A percentile compares a stretch with the other conserved stretches of the same genome.
Conservation (phyloP, 2,329 filamentous ascomycete species). For the Penicillium sp. region DNA sequence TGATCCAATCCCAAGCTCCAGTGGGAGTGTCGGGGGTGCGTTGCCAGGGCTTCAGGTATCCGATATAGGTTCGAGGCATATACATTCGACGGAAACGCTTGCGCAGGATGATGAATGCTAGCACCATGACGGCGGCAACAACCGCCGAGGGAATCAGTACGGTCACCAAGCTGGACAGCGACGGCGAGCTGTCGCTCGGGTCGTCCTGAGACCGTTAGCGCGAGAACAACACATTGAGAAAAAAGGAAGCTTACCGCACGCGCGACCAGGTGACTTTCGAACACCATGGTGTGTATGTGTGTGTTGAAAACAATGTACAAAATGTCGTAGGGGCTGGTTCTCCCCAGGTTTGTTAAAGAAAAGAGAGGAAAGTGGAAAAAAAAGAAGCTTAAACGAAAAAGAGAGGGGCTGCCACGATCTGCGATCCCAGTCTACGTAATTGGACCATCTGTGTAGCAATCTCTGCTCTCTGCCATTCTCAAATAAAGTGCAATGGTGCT, state of each 20-base stretch:
- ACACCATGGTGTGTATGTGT: slow-evolving; percentile 17
- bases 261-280: slow-evolving; percentile 18
- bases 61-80: slow-evolving; percentile 58
- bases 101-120: slow-evolving; percentile 55
- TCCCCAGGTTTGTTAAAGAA: slow-evolving; percentile 1
- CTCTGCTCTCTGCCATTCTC: background rate
- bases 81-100: slow-evolving; percentile 53
- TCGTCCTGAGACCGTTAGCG: slow-evolving; percentile 5
- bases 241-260: slow-evolving; percentile 3
- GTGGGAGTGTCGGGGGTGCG: slow-evolving; percentile 61
- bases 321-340: background rate
- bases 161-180: slow-evolving; percentile 50
- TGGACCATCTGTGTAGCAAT: background rate
- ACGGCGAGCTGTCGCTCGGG: slow-evolving; percentile 31
- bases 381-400: slow-evolving; percentile 17
- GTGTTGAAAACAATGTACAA: background rate
- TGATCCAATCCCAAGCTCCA: slow-evolving; percentile 68
- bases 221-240: background rate
- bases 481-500: background rate
- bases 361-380: slow-evolving; percentile 3
- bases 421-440: slow-evolving; percentile 23
- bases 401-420: slow-evolving; percentile 18
- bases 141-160: slow-evolving; percentile 52
- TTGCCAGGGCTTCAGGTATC: slow-evolving; percentile 53
- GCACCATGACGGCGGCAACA: slow-evolving; percentile 47